A percentile compares a stretch with the other conserved stretches of the same genome.
These are phyloP conservation scores for Fusarium sp. DNA, from an alignment of 2,329 filamentous ascomycete species.

Conservation along the genomic window DNA sequence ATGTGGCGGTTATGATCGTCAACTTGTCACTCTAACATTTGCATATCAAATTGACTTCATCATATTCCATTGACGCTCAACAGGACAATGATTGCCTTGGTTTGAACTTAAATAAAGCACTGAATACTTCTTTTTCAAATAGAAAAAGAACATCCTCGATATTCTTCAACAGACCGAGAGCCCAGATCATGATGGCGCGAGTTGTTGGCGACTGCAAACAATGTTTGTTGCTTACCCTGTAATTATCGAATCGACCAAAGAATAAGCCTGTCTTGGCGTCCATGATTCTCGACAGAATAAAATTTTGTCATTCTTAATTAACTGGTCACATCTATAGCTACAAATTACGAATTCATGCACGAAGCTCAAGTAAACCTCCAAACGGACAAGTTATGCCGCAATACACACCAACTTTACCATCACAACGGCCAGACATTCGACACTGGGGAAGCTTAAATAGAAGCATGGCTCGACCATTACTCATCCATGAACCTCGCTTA, in stretches of 20 bases:
- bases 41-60: fast-evolving
- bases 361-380: fast-evolving
- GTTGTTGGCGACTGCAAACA: fast-evolving
- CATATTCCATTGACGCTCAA: no score
- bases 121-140: fast-evolving
- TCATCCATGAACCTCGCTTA: background rate
- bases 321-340: fast-evolving
- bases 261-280: no score
- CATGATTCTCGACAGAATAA: fast-evolving
- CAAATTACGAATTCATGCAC: fast-evolving
- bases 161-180: background rate
- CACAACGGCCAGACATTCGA: fast-evolving
- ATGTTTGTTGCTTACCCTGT: background rate
- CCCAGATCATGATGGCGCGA: background rate
- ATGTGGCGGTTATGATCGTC: fast-evolving
- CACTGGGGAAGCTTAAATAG: background rate
- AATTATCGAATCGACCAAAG: background rate
- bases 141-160: fast-evolving
- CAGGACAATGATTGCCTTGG: no score
- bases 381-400: fast-evolving
- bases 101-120: no score
- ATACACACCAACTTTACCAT: fast-evolving
- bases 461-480: background rate
- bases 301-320: background rate
- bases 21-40: no score